These are phyloP conservation scores for Aspergillus mulundensis DNA, from an alignment of 495 filamentous ascomycete genomes.

Conservation along the genomic window DNA sequence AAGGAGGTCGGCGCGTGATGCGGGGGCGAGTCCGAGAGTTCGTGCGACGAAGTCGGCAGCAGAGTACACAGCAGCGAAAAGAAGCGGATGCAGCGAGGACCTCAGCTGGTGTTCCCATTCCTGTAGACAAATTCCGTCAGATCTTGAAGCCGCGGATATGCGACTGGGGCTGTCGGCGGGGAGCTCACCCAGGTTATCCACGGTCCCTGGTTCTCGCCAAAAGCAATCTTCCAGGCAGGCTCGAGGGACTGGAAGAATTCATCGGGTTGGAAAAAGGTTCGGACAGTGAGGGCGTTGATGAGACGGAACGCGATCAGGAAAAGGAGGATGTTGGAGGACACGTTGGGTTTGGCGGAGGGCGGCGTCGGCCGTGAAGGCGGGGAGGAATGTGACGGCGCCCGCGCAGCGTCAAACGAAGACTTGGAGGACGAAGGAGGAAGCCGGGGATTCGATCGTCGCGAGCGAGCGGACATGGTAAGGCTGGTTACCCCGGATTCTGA, in stretches of 20 bases:
- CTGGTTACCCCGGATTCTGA: constrained; percentile 4
- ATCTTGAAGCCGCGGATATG: neutral
- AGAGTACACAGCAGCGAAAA: constrained; percentile 78
- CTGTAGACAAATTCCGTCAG: constrained; percentile 41
- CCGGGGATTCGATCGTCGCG: constrained; percentile 1
- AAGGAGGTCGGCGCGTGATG: constrained; percentile 57
- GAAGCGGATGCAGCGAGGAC: constrained; percentile 83
- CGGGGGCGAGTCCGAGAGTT: constrained; percentile 43
- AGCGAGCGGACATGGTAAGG: constrained; percentile 7
- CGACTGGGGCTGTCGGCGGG: neutral
- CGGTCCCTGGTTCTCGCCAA: constrained; percentile 70
- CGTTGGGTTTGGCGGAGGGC: constrained; percentile 9
- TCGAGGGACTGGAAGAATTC: constrained; percentile 97
- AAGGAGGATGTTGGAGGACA: constrained; percentile 27
- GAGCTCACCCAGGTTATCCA: constrained; percentile 92
- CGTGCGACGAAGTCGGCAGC: constrained; percentile 49
- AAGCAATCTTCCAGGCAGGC: constrained; percentile 87
- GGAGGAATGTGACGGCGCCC: neutral
- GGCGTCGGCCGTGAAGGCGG: constrained; percentile 11
- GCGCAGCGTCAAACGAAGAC: neutral
- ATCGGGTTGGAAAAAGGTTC: constrained; percentile 99
- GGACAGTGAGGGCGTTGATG: constrained; percentile 74
- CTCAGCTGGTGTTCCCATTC: constrained; percentile 92
- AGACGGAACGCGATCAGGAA: constrained; percentile 74
- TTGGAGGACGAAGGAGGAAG: neutral